Evolutionary conservation across 306 rosid species (phyloP).

Genomic region (barrel medic (Medicago truncatula)): MtrunA17r5.0-ANR NC_053047.1:8424501-8425000

Average conservation of each 20-base stretch:
- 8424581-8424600: slow-evolving; percentile 49
- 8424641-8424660: slow-evolving; percentile 69
- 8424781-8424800: background rate
- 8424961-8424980: background rate
- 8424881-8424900: too few relatives aligned
- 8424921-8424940: too few relatives aligned
- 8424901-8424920: too few relatives aligned
- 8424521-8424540: slow-evolving; percentile 42
- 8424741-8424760: background rate
- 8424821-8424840: too few relatives aligned
- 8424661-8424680: slow-evolving; percentile 64
- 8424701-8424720: slow-evolving; percentile 88
- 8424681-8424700: slow-evolving; percentile 91
- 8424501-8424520: slow-evolving; percentile 75
- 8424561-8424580: slow-evolving; percentile 52
- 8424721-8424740: slow-evolving; percentile 99
- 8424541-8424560: slow-evolving; percentile 50
- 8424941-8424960: background rate
- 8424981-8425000: background rate
- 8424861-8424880: too few relatives aligned
- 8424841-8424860: too few relatives aligned
- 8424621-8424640: slow-evolving; percentile 54
- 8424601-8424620: slow-evolving; percentile 65
- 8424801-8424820: too few relatives aligned
- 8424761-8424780: background rate